Base-by-base conservation (phyloP, 75 land plant genomes). In the Ceratopteris richardii region DNA sequence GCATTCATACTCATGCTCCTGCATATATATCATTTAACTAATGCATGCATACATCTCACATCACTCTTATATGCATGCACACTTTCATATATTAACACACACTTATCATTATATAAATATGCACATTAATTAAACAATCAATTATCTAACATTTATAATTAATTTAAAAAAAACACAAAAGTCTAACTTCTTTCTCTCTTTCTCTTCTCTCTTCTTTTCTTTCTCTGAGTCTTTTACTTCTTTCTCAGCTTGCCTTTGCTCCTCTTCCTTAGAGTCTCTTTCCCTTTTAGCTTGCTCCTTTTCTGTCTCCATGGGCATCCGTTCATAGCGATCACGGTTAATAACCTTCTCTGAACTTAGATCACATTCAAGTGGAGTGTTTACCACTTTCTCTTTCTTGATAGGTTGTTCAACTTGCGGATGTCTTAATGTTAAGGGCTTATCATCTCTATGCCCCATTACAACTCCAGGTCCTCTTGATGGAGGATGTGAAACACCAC, bases 141-240 rank as follows among this genome's bases (percentile, higher is more conserved):
- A n/a, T n/a, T n/a, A n/a, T n/a, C n/a, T n/a, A n/a, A n/a, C n/a
- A n/a, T n/a, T n/a, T n/a, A n/a, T n/a, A n/a, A n/a, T n/a, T n/a
- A n/a, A n/a, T n/a, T n/a, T n/a, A n/a, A n/a, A n/a, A n/a, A n/a
- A n/a, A n/a, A n/a, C n/a, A n/a, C n/a, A n/a, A n/a, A n/a, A n/a
- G n/a, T n/a, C n/a, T n/a, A n/a, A n/a, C n/a, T n/a, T n/a, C n/a
- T n/a, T n/a, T n/a, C n/a, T n/a, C n/a, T n/a, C n/a, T n/a, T n/a
- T n/a, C n/a, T n/a, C n/a, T n/a, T n/a, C n/a, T 61, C 29, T 57
- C 7, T 57, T 40, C 58, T 60, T 70, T 21, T 77, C 83, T 71
- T 73, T 59, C 21, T 83, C 87, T 22, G 54, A 31, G 17, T 80
- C 85, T 57, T 72, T 85, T 50, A 78, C 83, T 51, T 77, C 88